A percentile compares a stretch with the other conserved stretches of the same genome.
Conservation (phyloP, 2,329 filamentous ascomycete genomes). For the Alternaria atra region DNA sequence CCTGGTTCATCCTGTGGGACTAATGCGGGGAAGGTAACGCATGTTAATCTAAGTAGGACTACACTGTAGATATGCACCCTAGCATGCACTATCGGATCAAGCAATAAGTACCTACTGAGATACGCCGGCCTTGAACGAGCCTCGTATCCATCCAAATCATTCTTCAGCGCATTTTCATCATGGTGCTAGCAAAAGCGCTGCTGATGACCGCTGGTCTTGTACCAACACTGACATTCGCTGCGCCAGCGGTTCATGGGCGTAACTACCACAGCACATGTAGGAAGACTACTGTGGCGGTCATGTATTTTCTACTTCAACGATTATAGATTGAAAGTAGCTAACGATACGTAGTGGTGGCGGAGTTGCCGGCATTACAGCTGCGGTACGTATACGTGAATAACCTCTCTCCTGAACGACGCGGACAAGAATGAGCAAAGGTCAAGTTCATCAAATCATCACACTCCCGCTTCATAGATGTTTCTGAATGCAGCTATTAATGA, state of each 20-base stretch:
- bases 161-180: slow-evolving; percentile 1
- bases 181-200: slow-evolving; percentile 7
- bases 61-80: neutral
- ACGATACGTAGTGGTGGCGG: slow-evolving; percentile 60
- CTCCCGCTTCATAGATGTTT: neutral
- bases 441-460: neutral
- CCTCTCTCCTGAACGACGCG: neutral
- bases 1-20: slow-evolving; percentile 3
- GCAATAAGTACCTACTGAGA: slow-evolving; percentile 8
- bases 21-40: neutral
- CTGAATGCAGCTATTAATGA: slow-evolving; percentile 4
- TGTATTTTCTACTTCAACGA: slow-evolving; percentile 24
- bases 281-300: slow-evolving; percentile 45
- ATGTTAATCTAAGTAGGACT: neutral
- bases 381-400: slow-evolving; percentile 49
- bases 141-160: neutral
- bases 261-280: slow-evolving; percentile 37
- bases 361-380: slow-evolving; percentile 70
- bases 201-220: slow-evolving; percentile 15
- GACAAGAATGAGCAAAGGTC: neutral
- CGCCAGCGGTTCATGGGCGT: slow-evolving; percentile 21
- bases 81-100: neutral
- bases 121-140: neutral
- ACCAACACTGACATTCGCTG: slow-evolving; percentile 21
- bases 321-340: slow-evolving; percentile 1